Conservation (phyloP, 2,329 filamentous ascomycete genomes). For the Clonostachys sp. region DNA sequence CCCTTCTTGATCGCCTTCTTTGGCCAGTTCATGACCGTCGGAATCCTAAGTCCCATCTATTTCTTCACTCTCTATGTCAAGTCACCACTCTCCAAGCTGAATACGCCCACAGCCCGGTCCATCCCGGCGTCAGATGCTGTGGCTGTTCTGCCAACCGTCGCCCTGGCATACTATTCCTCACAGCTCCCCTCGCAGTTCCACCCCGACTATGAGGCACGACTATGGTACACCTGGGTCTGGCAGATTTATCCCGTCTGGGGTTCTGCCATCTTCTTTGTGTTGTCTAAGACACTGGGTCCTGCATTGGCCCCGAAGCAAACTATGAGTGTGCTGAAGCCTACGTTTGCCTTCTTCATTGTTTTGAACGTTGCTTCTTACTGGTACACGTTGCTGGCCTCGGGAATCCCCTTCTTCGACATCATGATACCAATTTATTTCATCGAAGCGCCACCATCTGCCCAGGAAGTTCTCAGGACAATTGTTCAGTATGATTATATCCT, state of each 20-base stretch:
- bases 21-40: conserved; percentile 12
- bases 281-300: conserved; percentile 1
- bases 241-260: conserved; percentile 18
- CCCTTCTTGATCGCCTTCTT: conserved; percentile 10
- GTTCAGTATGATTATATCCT: conserved; percentile 20
- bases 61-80: conserved; percentile 5
- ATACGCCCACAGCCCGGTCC: conserved; percentile 3
- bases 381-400: conserved; percentile 6
- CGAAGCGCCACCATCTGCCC: conserved; percentile 6
- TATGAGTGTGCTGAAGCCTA: not conserved
- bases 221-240: conserved; percentile 24
- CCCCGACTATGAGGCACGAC: conserved; percentile 9
- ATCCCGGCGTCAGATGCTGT: conserved; percentile 5
- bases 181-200: conserved; percentile 12
- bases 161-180: conserved; percentile 9
- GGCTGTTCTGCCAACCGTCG: conserved; percentile 10
- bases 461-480: conserved; percentile 8
- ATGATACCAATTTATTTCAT: conserved; percentile 15
- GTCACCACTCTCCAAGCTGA: conserved; percentile 8
- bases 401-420: conserved; percentile 3
- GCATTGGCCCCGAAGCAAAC: conserved; percentile 3
- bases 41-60: conserved; percentile 11
- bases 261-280: conserved; percentile 3
- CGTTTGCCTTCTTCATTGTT: not conserved
- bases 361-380: conserved; percentile 10